Evolutionary conservation across 345 rosid species (phyloP).

Genomic region (Brassica nigra): DNA sequence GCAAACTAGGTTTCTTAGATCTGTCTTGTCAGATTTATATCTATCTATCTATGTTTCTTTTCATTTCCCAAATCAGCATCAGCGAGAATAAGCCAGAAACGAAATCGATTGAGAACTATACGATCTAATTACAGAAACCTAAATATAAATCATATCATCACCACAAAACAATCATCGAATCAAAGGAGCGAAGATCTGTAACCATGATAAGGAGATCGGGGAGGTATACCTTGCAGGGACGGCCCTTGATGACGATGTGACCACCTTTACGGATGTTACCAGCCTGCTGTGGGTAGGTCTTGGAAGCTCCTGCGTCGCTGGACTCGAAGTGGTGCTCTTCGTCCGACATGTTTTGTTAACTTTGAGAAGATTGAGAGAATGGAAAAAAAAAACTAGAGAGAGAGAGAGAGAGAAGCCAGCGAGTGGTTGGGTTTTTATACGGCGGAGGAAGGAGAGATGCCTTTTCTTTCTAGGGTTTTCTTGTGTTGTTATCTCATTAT

Average conservation of each 20-base stretch:
- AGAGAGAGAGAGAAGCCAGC: constrained; percentile 10
- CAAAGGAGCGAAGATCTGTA: constrained; percentile 14
- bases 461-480: constrained; percentile 27
- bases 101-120: not conserved
- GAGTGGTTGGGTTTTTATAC: constrained; percentile 27
- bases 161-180: not conserved
- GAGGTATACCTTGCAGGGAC: constrained; percentile 44
- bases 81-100: not conserved
- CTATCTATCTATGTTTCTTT: not conserved
- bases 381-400: constrained; percentile 10
- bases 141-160: not conserved
- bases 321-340: constrained; percentile 51
- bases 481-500: constrained; percentile 17
- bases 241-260: constrained; percentile 45
- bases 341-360: constrained; percentile 38
- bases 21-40: not conserved
- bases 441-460: not conserved
- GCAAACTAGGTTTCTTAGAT: not conserved
- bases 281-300: constrained; percentile 45
- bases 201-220: not conserved
- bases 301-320: constrained; percentile 47
- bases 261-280: constrained; percentile 50
- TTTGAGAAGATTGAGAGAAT: not conserved
- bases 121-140: not conserved
- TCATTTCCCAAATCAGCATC: not conserved